Conservation (phyloP, 306 rosid genomes). For the Cajanus cajan region DNA sequence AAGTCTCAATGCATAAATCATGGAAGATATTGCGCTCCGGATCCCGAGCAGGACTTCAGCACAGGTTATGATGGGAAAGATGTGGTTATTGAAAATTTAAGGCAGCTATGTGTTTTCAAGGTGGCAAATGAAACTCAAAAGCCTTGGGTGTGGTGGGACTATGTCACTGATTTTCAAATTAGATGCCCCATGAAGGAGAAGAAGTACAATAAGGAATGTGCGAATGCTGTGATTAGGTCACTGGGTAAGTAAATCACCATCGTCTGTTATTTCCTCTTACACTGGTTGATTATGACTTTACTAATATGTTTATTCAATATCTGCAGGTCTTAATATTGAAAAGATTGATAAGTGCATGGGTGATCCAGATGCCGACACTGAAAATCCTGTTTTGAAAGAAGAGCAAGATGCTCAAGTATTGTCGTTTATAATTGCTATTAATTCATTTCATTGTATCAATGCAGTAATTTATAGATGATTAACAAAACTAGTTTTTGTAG, state of each 20-base stretch:
- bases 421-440: conserved; percentile 4
- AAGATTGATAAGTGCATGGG: conserved; percentile 82
- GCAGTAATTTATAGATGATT: conserved; percentile 22
- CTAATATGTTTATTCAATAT: conserved; percentile 2
- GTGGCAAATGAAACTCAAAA: conserved; percentile 63
- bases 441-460: conserved; percentile 20
- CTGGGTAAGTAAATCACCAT: conserved; percentile 54
- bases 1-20: conserved; percentile 92
- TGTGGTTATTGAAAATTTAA: conserved; percentile 82
- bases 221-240: conserved; percentile 63
- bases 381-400: conserved; percentile 71
- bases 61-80: conserved; percentile 84
- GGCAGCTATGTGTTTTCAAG: conserved; percentile 84
- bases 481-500: conserved; percentile 44
- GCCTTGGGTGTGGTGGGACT: conserved; percentile 96
- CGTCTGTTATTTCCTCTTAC: neutral
- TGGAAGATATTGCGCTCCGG: conserved; percentile 95
- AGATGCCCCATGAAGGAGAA: conserved; percentile 93
- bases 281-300: neutral
- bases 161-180: conserved; percentile 91
- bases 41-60: conserved; percentile 95
- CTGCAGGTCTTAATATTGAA: conserved; percentile 62
- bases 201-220: conserved; percentile 79
- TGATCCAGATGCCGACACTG: conserved; percentile 62
- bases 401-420: conserved; percentile 91